These are phyloP conservation scores for Rhynchospora tenuis DNA, from an alignment of 176 grass and related monocot genomes.

Conservation along the genomic window DNA sequence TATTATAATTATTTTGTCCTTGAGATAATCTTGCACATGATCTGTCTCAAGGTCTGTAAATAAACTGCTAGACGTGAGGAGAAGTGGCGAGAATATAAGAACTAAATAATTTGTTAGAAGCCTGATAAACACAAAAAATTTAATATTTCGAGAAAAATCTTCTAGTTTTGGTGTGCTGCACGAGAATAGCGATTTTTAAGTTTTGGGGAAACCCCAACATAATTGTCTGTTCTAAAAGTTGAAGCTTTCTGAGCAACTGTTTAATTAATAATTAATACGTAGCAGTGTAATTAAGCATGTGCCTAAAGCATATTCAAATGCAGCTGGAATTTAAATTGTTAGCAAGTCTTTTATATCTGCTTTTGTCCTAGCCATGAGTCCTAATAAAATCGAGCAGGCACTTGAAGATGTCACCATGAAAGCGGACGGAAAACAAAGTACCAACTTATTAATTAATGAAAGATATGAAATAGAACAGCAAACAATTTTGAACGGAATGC, in stretches of 20 bases:
- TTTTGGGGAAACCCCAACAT: too few species aligned
- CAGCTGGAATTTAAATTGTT: not conserved
- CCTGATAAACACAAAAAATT: too few species aligned
- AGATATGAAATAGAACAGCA: not conserved
- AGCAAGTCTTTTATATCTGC: not conserved
- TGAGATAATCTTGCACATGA: too few species aligned
- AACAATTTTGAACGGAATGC: not conserved
- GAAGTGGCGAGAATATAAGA: not conserved
- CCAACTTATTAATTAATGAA: not conserved
- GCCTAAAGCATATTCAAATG: not conserved
- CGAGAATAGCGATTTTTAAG: too few species aligned
- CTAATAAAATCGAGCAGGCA: not conserved
- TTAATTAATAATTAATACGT: too few species aligned
- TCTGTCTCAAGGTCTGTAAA: too few species aligned
- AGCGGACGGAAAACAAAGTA: not conserved
- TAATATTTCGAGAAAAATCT: too few species aligned
- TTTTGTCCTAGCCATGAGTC: not conserved
- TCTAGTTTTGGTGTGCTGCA: too few species aligned
- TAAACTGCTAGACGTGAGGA: not conserved
- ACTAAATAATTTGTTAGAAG: not conserved
- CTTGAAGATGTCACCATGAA: not conserved
- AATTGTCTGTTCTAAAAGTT: too few species aligned
- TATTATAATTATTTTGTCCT: too few species aligned
- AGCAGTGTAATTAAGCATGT: too few species aligned
- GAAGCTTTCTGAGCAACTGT: too few species aligned